These are phyloP conservation scores for Talaromyces sp. DNA, from an alignment of 2,329 filamentous ascomycete species.

Conservation along the genomic window DNA sequence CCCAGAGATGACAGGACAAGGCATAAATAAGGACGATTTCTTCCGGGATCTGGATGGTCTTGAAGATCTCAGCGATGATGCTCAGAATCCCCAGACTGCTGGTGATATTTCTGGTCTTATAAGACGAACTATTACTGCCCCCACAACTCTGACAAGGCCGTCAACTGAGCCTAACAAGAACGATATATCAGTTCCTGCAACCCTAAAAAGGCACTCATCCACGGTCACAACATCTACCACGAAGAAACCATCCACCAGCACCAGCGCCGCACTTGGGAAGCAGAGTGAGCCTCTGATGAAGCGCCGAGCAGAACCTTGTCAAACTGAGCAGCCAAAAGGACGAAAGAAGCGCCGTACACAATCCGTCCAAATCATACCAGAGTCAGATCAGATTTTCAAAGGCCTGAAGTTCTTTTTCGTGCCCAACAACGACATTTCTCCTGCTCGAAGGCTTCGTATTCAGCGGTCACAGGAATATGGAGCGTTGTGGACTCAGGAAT, in stretches of 20 bases:
- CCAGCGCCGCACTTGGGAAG: neutral
- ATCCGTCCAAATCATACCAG: slow-evolving; percentile 49
- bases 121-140: neutral
- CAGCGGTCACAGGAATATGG: slow-evolving; percentile 72
- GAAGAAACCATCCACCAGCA: neutral
- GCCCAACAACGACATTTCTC: slow-evolving; percentile 72
- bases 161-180: neutral
- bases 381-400: slow-evolving; percentile 59
- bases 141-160: neutral
- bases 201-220: neutral
- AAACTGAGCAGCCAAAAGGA: slow-evolving; percentile 1
- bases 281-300: slow-evolving; percentile 2
- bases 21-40: slow-evolving; percentile 26
- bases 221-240: neutral
- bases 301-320: neutral
- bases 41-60: slow-evolving; percentile 38
- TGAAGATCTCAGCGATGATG: slow-evolving; percentile 30
- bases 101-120: neutral
- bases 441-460: slow-evolving; percentile 68
- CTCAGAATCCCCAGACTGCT: slow-evolving; percentile 27
- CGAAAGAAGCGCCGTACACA: slow-evolving; percentile 32
- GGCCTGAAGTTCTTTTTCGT: slow-evolving; percentile 71
- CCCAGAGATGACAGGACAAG: neutral
- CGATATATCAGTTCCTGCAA: neutral
- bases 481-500: slow-evolving; percentile 65